Conservation (phyloP, 108 stramenopile genomes). For the Cyclotella kingstonii region DNA sequence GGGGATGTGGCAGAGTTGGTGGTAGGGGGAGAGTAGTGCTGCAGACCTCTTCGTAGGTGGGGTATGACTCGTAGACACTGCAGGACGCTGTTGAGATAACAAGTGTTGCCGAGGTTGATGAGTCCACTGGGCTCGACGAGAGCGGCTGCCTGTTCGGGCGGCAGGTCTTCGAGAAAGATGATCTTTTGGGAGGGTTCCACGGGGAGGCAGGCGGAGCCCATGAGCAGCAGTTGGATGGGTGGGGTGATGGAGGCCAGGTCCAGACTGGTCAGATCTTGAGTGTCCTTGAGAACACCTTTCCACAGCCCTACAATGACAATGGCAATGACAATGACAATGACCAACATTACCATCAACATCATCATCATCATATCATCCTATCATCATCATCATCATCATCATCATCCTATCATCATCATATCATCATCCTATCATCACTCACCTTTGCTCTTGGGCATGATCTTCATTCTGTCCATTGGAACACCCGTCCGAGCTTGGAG, state of each 20-base stretch:
- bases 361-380: no score
- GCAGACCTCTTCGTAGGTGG: constrained; percentile 80
- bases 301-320: no score
- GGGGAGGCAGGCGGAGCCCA: constrained; percentile 93
- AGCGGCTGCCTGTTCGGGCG: constrained; percentile 87
- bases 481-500: constrained; percentile 91
- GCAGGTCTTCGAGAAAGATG: constrained; percentile 96
- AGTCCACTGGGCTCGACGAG: constrained; percentile 92
- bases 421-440: no score
- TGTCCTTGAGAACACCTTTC: constrained; percentile 94
- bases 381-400: no score
- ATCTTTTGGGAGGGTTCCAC: constrained; percentile 80
- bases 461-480: constrained; percentile 93
- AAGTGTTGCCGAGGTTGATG: constrained; percentile 97
- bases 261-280: constrained; percentile 67
- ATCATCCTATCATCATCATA: no score
- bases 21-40: constrained; percentile 43
- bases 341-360: no score
- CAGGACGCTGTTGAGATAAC: constrained; percentile 97
- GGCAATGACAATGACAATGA: no score
- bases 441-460: constrained; percentile 94
- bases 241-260: constrained; percentile 49
- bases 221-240: constrained; percentile 85
- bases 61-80: constrained; percentile 91
- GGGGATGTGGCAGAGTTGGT: constrained; percentile 36